A percentile compares a stretch with the other conserved stretches of the same genome.
phyloP scores from a whole-genome alignment of 169 alveolate species.

The Plasmodium fragile region DNA sequence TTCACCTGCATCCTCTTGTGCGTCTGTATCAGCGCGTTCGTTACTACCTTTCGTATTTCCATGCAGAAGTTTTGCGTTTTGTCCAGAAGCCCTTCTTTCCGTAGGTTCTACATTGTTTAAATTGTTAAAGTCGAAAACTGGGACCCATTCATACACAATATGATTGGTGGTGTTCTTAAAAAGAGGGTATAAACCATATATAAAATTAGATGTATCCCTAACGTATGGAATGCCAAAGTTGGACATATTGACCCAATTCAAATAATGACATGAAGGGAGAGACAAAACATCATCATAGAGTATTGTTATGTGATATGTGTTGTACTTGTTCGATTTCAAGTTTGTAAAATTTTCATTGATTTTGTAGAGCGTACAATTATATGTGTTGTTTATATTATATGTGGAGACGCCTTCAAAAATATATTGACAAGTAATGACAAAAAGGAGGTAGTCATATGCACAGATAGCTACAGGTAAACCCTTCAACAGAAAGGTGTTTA shows the following conservation, averaged over 20 bases:
- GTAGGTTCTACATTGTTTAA: conserved; percentile 5
- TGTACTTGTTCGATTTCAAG: conserved; percentile 58
- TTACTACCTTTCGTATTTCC: neutral
- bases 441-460: conserved; percentile 73
- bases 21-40: neutral
- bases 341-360: conserved; percentile 68
- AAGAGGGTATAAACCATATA: conserved; percentile 70
- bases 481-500: conserved; percentile 59
- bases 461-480: conserved; percentile 75
- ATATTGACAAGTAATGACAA: conserved; percentile 53
- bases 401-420: conserved; percentile 60
- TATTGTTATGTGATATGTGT: conserved; percentile 71
- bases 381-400: conserved; percentile 57
- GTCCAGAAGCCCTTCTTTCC: neutral
- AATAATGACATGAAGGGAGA: conserved; percentile 65
- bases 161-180: conserved; percentile 56
- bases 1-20: neutral
- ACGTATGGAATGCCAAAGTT: conserved; percentile 74
- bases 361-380: conserved; percentile 71
- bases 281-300: conserved; percentile 68
- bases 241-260: conserved; percentile 73
- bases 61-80: neutral
- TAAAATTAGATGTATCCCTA: conserved; percentile 64
- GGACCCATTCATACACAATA: conserved; percentile 76
- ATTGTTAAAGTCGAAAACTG: conserved; percentile 56